phyloP scores from a whole-genome alignment of 2,329 filamentous ascomycete species.

The Colletotrichum musae region DNA sequence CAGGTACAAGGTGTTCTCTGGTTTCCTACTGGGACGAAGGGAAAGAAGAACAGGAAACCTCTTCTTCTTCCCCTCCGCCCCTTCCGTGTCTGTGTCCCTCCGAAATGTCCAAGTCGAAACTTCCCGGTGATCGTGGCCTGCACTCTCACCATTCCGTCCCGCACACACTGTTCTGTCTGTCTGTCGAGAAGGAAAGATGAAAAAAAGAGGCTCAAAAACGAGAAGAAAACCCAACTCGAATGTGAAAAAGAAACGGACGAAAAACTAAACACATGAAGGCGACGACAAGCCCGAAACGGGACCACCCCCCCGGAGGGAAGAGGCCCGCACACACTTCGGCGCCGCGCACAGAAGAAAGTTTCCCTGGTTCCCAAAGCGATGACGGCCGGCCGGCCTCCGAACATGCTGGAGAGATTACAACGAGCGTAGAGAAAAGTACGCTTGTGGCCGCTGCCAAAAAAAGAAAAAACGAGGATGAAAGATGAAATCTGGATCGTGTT shows the following conservation, averaged over 20 bases:
- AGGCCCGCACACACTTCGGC: constrained; percentile 27
- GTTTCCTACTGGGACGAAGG: not conserved
- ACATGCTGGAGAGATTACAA: constrained; percentile 62
- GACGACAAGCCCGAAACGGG: constrained; percentile 38
- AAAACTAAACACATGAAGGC: constrained; percentile 57
- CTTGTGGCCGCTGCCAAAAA: constrained; percentile 46
- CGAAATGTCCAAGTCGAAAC: not conserved
- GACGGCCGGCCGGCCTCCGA: constrained; percentile 54
- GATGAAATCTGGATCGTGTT: constrained; percentile 11
- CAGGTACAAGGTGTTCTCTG: constrained; percentile 9
- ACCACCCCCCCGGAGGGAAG: constrained; percentile 40
- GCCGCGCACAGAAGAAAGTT: constrained; percentile 34
- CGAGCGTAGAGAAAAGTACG: constrained; percentile 65
- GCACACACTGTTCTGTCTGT: not conserved
- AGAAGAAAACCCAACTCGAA: constrained; percentile 40
- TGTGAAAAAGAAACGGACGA: constrained; percentile 29
- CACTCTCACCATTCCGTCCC: constrained; percentile 29
- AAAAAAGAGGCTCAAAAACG: constrained; percentile 45
- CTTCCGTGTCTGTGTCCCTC: constrained; percentile 18
- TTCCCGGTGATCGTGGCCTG: constrained; percentile 36
- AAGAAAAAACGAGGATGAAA: constrained; percentile 42
- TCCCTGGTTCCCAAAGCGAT: constrained; percentile 44
- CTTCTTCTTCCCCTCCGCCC: not conserved
- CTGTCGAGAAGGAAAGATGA: constrained; percentile 23
- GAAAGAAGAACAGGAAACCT: constrained; percentile 13